Base-by-base conservation (phyloP, 768 basidiomycete genomes). In the Mycena filopes region DNA sequence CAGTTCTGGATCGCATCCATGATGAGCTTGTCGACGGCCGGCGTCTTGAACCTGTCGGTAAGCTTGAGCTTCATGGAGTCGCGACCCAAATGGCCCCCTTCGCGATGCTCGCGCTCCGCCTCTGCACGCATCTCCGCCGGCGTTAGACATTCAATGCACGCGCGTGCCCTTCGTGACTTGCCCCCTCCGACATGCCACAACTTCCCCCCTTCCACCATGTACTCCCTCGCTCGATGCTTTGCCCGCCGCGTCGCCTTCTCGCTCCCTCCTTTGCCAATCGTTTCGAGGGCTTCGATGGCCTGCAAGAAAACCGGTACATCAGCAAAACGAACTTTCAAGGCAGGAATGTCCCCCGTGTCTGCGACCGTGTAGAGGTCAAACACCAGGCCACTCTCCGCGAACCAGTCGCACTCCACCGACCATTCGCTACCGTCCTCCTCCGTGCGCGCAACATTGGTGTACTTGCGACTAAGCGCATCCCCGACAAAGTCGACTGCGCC, bases 321-420 rank as follows among this genome's bases (percentile, higher is more conserved):
- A 25, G 15, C 45, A 41, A 71, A 71, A 7, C 65, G 59, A 21
- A 25, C 18, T 25, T 46, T 49, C 41, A 65, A 23, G 1, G 29
- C 48, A 7, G 33, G 40, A 13, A 50, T 29, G 13, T 48, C 55
- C 33, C n/a, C 18, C 21, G 31, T 18, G 15, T 47, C 41, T 8
- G 13, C 21, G 41, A 47, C 46, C 46, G 23, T 16, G 25, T 26
- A 23, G n/a, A 33, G 25, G 47, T 69, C 62, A 31, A 70, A 63
- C 9, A 65, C 58, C 15, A 72, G 33, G 20, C 54, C 54, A 18
- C 54, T 55, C 18, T 40, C 40, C 11, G 67, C 70, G 31, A 73
- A 73, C 73, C 73, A 75, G 48, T 76, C 73, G 29, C 69, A 70
- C 13, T 58, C 41, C 0, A 74, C 70, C 3, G 70, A 67, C 73